Conservation (phyloP, 495 filamentous ascomycete species). For the Venustampulla echinocandica region DNA sequence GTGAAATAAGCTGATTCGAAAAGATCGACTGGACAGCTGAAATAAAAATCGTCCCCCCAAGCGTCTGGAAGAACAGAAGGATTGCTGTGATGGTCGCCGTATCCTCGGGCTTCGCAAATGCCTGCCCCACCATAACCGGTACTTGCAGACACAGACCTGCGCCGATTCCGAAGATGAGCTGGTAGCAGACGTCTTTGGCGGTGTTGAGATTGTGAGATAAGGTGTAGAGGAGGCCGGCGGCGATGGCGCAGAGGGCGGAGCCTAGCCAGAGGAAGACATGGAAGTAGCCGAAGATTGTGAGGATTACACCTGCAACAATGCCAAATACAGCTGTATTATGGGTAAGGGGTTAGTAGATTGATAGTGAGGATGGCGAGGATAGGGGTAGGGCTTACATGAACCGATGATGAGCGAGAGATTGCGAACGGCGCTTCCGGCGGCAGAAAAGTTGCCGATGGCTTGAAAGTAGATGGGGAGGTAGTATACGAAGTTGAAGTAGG, state of each 20-base stretch:
- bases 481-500: conserved; percentile 43
- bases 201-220: conserved; percentile 10
- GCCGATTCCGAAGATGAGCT: conserved; percentile 14
- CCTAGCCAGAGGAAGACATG: conserved; percentile 9
- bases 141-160: conserved; percentile 9
- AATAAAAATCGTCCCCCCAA: neutral
- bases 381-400: conserved; percentile 25
- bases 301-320: conserved; percentile 31
- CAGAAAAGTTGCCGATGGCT: conserved; percentile 38
- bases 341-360: too few species aligned
- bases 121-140: conserved; percentile 17
- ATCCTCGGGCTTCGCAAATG: conserved; percentile 11
- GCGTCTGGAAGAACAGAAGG: neutral
- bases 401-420: conserved; percentile 47
- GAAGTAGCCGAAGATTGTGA: conserved; percentile 58
- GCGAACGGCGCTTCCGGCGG: conserved; percentile 41
- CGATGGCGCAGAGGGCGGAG: conserved; percentile 19
- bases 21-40: neutral
- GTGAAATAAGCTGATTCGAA: neutral
- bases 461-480: conserved; percentile 64
- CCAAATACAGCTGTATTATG: too few species aligned
- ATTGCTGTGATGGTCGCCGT: neutral
- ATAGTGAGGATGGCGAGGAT: too few species aligned
- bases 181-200: conserved; percentile 17
- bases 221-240: conserved; percentile 26